phyloP scores from a whole-genome alignment of 345 rosid genomes.

The Hirschfeldia incana region DNA sequence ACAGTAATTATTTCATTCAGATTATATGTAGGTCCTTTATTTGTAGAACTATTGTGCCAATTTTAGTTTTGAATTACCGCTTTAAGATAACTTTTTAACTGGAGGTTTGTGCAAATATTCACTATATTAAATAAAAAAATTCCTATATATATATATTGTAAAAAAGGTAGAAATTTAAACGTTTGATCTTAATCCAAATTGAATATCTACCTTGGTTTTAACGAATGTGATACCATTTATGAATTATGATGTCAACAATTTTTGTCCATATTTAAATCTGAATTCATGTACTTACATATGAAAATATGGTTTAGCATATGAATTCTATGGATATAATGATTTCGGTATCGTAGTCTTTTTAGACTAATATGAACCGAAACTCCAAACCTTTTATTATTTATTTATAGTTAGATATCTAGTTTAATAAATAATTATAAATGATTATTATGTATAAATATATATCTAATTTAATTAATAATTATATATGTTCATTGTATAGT shows the following conservation, averaged over 20 bases:
- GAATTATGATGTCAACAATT: neutral
- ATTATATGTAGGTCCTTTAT: slow-evolving; percentile 35
- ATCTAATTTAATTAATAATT: too few relatives aligned
- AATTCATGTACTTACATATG: neutral
- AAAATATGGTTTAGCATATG: neutral
- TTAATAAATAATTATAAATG: neutral
- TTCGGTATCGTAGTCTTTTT: neutral
- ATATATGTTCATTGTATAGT: neutral
- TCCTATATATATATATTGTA: too few relatives aligned
- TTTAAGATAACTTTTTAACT: neutral
- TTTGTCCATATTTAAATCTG: neutral
- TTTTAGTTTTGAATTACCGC: too few relatives aligned
- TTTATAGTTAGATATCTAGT: neutral
- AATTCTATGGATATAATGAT: neutral
- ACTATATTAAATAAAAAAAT: too few relatives aligned
- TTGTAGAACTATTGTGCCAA: neutral
- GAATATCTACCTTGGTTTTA: neutral
- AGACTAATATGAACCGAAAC: neutral
- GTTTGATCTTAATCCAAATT: neutral
- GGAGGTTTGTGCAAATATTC: neutral
- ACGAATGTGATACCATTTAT: neutral
- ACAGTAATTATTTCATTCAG: slow-evolving; percentile 36
- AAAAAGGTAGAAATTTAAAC: neutral
- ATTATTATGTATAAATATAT: too few relatives aligned
- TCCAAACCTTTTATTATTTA: neutral